phyloP scores from a whole-genome alignment of 1,284 basidiomycete species.

The Ganoderma boninense region DNA sequence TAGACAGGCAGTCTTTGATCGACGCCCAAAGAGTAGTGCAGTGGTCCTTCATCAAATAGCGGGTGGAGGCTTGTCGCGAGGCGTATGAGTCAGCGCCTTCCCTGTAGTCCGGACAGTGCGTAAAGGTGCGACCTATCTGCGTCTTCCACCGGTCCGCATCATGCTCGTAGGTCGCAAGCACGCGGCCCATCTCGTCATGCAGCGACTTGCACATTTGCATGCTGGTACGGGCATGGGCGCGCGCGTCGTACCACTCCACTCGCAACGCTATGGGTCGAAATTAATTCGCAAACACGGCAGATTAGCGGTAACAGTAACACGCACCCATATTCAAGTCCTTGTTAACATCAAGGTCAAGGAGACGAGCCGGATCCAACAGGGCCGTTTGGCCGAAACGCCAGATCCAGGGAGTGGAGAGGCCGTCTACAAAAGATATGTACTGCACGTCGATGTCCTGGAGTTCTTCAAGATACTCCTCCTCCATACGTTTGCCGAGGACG shows the following conservation, averaged over 20 bases:
- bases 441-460: too few relatives aligned
- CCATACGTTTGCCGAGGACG: too few relatives aligned
- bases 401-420: too few relatives aligned
- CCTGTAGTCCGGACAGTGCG: neutral
- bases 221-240: neutral
- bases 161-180: neutral
- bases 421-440: too few relatives aligned
- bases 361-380: too few relatives aligned
- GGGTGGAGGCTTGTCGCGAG: neutral
- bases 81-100: neutral
- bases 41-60: neutral
- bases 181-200: neutral
- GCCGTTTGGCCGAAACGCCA: too few relatives aligned
- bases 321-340: too few relatives aligned
- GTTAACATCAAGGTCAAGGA: too few relatives aligned
- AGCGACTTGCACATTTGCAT: neutral
- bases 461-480: too few relatives aligned
- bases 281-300: too few relatives aligned
- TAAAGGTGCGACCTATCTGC: neutral
- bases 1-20: neutral
- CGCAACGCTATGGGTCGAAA: neutral
- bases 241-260: neutral
- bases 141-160: neutral
- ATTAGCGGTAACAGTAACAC: too few relatives aligned
- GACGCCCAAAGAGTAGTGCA: neutral